Evolutionary conservation across 495 filamentous ascomycete genomes (phyloP).

Genomic region (Tuber borchii): DNA sequence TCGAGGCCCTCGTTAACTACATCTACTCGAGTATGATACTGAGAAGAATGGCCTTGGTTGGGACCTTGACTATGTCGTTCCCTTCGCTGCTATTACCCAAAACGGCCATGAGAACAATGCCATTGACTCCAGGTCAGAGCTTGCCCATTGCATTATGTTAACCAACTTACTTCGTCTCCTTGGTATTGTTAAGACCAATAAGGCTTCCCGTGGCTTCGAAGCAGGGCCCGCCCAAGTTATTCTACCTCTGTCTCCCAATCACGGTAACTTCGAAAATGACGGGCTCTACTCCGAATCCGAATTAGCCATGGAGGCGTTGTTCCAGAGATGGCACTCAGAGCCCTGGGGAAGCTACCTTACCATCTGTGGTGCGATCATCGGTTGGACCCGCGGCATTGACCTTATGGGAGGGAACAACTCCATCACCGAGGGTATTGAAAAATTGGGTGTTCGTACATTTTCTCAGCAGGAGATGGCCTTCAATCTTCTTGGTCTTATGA

Average conservation of each 20-base stretch:
- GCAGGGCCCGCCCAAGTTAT: constrained; percentile 95
- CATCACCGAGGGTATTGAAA: constrained; percentile 92
- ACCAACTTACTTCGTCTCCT: constrained; percentile 91
- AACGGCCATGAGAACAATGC: constrained; percentile 96
- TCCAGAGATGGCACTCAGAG: constrained; percentile 98
- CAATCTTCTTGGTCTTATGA: constrained; percentile 95
- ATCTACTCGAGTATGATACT: no score
- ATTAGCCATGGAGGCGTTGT: constrained; percentile 89
- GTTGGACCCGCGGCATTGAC: constrained; percentile 97
- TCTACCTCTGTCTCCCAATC: constrained; percentile 91
- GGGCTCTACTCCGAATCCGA: constrained; percentile 98
- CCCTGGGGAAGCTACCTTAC: constrained; percentile 97
- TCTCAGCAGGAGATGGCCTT: constrained; percentile 99
- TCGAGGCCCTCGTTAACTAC: constrained; percentile 85
- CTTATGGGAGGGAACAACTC: constrained; percentile 98
- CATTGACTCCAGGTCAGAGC: constrained; percentile 95
- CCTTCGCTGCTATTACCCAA: constrained; percentile 95
- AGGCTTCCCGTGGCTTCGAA: constrained; percentile 77
- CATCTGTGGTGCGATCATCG: constrained; percentile 96
- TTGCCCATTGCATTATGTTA: constrained; percentile 98
- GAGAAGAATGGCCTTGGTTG: constrained; percentile 93
- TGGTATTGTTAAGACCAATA: constrained; percentile 82
- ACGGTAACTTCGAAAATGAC: constrained; percentile 96
- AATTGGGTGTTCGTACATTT: constrained; percentile 93
- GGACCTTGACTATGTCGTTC: constrained; percentile 94